Percentiles rank a stretch among this genome's conserved stretches.
Conservation (phyloP, 192 early-diverging fungal species). For the Bifiguratus adelaidae region DNA sequence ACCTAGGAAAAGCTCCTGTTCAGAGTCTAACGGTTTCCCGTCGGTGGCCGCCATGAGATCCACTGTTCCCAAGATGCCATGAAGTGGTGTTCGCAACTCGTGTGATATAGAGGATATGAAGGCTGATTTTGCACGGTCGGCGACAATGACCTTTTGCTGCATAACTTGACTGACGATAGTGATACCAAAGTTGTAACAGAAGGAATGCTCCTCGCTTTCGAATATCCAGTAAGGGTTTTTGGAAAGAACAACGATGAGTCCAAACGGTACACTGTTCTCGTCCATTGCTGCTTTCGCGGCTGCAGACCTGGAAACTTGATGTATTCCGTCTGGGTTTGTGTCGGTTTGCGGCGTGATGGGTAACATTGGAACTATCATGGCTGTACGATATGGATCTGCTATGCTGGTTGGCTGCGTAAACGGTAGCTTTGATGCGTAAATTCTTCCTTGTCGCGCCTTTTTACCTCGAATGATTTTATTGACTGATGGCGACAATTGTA, state of each 20-base stretch:
- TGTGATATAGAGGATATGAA: constrained; percentile 36
- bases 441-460: neutral
- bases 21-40: constrained; percentile 8
- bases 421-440: neutral
- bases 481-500: no score
- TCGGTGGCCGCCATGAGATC: constrained; percentile 32
- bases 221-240: constrained; percentile 24
- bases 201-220: constrained; percentile 25
- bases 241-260: constrained; percentile 15
- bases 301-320: no score
- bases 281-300: no score
- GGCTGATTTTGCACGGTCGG: constrained; percentile 32
- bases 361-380: no score
- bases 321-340: no score
- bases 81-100: constrained; percentile 39
- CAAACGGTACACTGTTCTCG: no score
- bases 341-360: no score
- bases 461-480: no score
- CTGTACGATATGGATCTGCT: neutral
- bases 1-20: constrained; percentile 12
- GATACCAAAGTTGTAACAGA: constrained; percentile 33
- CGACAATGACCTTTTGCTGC: constrained; percentile 28
- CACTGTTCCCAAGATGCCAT: constrained; percentile 33
- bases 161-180: constrained; percentile 28
- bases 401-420: neutral